These are phyloP conservation scores for Phaeosphaeriaceae sp. DNA, from an alignment of 2,329 filamentous ascomycete species.

Conservation along the genomic window DNA sequence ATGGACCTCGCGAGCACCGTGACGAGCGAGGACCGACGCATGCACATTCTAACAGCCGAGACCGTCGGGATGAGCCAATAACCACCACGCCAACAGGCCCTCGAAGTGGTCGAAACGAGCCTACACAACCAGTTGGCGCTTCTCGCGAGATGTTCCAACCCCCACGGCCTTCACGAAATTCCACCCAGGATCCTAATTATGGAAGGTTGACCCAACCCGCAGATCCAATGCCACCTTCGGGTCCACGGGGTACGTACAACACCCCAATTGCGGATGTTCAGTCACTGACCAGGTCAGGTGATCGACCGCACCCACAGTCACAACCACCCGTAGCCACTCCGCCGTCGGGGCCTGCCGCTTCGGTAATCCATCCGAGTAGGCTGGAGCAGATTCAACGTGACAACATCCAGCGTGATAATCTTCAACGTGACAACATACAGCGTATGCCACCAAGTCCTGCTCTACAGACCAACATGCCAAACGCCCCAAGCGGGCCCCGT, in stretches of 20 bases:
- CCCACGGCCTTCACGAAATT: slow-evolving; percentile 39
- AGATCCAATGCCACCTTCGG: slow-evolving; percentile 60
- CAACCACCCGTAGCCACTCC: slow-evolving; percentile 39
- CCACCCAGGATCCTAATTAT: slow-evolving; percentile 56
- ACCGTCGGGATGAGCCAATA: slow-evolving; percentile 48
- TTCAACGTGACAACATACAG: slow-evolving; percentile 50
- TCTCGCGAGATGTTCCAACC: slow-evolving; percentile 51
- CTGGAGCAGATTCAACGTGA: slow-evolving; percentile 51
- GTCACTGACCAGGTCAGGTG: slow-evolving; percentile 22
- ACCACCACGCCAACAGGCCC: slow-evolving; percentile 60
- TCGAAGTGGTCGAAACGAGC: slow-evolving; percentile 51
- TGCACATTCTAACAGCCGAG: slow-evolving; percentile 44
- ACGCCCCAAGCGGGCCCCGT: slow-evolving; percentile 45
- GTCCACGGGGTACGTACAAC: slow-evolving; percentile 55
- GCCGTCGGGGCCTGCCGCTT: slow-evolving; percentile 41
- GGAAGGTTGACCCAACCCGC: slow-evolving; percentile 56
- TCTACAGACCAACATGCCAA: slow-evolving; percentile 42
- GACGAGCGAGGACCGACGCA: slow-evolving; percentile 39
- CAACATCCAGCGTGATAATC: slow-evolving; percentile 41
- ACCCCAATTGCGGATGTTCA: neutral
- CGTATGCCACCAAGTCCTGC: slow-evolving; percentile 21
- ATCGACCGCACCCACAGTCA: slow-evolving; percentile 34
- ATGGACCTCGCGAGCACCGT: slow-evolving; percentile 35
- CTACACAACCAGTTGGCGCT: slow-evolving; percentile 27
- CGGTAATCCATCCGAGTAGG: slow-evolving; percentile 62